phyloP scores from a whole-genome alignment of 306 rosid genomes.

The Cicer judaicum region DNA sequence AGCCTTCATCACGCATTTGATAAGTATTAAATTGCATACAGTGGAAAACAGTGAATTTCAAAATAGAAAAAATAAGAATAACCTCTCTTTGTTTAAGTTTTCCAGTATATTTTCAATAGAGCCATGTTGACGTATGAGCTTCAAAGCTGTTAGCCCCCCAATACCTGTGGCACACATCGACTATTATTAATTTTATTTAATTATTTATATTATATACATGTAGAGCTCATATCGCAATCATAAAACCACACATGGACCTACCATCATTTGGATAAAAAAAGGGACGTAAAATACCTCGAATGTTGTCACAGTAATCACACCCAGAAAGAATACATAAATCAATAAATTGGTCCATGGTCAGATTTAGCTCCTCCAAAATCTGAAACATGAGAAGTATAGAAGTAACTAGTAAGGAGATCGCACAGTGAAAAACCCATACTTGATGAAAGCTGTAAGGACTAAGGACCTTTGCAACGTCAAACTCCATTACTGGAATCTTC shows the following conservation, averaged over 20 bases:
- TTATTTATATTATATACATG: constrained; percentile 12
- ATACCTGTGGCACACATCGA: constrained; percentile 67
- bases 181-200: neutral
- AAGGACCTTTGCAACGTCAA: constrained; percentile 84
- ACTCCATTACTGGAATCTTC: constrained; percentile 97
- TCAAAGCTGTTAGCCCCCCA: constrained; percentile 94
- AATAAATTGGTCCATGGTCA: constrained; percentile 93
- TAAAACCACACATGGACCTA: constrained; percentile 14
- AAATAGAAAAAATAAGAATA: constrained; percentile 33
- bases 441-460: constrained; percentile 24
- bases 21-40: constrained; percentile 13
- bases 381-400: constrained; percentile 50
- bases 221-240: constrained; percentile 18
- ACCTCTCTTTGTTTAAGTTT: constrained; percentile 91
- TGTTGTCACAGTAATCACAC: constrained; percentile 91
- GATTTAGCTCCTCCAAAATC: constrained; percentile 87
- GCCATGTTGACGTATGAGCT: constrained; percentile 94
- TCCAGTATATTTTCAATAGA: constrained; percentile 85
- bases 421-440: constrained; percentile 11
- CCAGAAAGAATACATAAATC: constrained; percentile 97
- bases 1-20: constrained; percentile 16
- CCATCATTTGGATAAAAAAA: constrained; percentile 30
- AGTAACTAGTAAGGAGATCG: constrained; percentile 34
- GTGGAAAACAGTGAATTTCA: constrained; percentile 21
- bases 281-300: constrained; percentile 68